Base-by-base conservation (phyloP, 768 basidiomycete species). In the Coprinopsis sp. region DNA sequence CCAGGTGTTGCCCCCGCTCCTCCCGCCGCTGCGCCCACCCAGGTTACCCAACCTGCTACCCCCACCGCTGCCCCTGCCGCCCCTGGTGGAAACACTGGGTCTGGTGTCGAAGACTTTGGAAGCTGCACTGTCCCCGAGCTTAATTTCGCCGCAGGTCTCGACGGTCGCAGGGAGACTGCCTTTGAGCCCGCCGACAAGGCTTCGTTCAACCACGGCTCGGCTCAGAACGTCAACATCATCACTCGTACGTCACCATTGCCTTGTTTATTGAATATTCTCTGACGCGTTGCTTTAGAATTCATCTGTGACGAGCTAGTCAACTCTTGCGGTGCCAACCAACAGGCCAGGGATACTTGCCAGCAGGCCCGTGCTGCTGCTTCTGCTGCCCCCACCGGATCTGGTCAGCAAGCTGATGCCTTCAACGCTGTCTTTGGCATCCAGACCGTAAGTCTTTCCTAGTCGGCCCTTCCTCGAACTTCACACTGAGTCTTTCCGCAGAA, bases 321-420 rank as follows among this genome's bases (percentile, higher is more conserved):
- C 68, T 56, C 61, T 4, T 84, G 81, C 57, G 68, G 65, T 14
- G 79, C 79, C 5, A 73, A 82, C 54, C 64, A 68, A 40, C 72
- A 73, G 10, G 79, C 79, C 2, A 70, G 75, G 58, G 64, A 59
- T 19, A 76, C 76, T 7, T 82, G 81, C 49, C 58, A 55, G 2
- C 54, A 50, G 6, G 76, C 74, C 7, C 37, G 59, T 33, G 51
- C 67, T 25, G 73, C 76, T 43, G 77, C 77, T 14, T 57, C 60
- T 46, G 64, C 72, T 28, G 69, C 63, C 7, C 38, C 69, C 1
- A 64, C 67, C 5, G 66, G 65, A 50, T 69, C 68, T 24, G 81
- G 81, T 52, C 71, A 64, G 10, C 76, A 79, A 54, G 81, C 82
- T 13, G 82, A 83, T 59, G 73, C 67, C 3, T 84, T 82, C 72